Base-by-base conservation (phyloP, 169 alveolate species). In the Cryptosporidium baileyi region DNA sequence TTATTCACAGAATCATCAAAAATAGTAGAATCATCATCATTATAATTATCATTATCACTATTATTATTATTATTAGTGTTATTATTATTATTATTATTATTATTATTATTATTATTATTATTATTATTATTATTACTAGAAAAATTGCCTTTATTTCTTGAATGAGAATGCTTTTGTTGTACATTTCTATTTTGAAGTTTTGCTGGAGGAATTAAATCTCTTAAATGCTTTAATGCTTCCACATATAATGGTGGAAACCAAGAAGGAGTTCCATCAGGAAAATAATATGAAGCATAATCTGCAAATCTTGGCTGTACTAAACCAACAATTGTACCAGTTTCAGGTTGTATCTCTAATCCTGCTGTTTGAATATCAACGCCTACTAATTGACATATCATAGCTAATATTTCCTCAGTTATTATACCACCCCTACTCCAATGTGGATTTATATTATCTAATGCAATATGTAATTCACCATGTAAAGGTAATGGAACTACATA, bases 241-340 rank as follows among this genome's bases (percentile, higher is more conserved):
- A 74, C 85, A 57, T 74, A 74, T n/a, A 74, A 41, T 1, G 85
- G 85, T 22, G 85, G 85, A 28, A 74, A 74, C 85, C 85, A 74
- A 28, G 85, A 74, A 6, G 85, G 85, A 36, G 85, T 74, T 9
- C 85, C 85, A 54, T 74, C 85, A 11, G 85, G 85, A 36, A 74
- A 74, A 28, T 54, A 74, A 17, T 74, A 74, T 22, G 85, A 74
- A 9, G 85, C 85, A 41, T 74, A 74, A 40, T 74, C 85, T 15
- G 85, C 85, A 74, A 74, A 74, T 74, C 85, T 74, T 52, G 85
- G 85, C 40, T 74, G 85, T 19, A 74, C 85, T 9, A 74, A 41
- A 52, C 85, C 85, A 1, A 74, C 57, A 24, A 74, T 74, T 13
- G 85, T 74, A 3, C 85, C 85, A 24, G 85, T 74, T 45, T 74